phyloP scores from a whole-genome alignment of 1,139 yeast genomes.

The Suhomyces coccinellae region DNA sequence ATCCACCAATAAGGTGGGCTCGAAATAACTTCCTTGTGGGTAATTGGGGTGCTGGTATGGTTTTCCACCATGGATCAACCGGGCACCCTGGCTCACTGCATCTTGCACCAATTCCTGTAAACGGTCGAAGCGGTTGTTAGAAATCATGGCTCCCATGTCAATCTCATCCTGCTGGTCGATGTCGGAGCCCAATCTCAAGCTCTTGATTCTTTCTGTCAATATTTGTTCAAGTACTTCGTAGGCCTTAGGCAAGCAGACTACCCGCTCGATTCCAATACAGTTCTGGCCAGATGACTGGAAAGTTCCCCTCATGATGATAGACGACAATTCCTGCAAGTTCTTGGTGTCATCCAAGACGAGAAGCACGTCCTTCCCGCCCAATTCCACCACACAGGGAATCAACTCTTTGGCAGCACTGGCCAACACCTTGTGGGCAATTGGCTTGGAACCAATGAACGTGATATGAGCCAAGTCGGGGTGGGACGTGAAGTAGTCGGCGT shows the following conservation, averaged over 20 bases:
- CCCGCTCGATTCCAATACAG: slow-evolving; percentile 95
- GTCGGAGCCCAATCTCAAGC: slow-evolving; percentile 80
- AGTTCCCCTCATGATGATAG: slow-evolving; percentile 88
- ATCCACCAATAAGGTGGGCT: slow-evolving; percentile 82
- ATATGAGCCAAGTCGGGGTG: slow-evolving; percentile 83
- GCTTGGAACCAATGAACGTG: slow-evolving; percentile 93
- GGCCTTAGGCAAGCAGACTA: slow-evolving; percentile 68
- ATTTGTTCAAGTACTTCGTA: slow-evolving; percentile 63
- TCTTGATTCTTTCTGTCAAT: slow-evolving; percentile 56
- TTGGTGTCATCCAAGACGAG: slow-evolving; percentile 75
- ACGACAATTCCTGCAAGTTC: slow-evolving; percentile 61
- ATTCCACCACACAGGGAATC: slow-evolving; percentile 91
- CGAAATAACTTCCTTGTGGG: slow-evolving; percentile 73
- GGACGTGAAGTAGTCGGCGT: slow-evolving; percentile 80
- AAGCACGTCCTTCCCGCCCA: slow-evolving; percentile 94
- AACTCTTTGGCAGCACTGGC: slow-evolving; percentile 77
- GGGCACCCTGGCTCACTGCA: slow-evolving; percentile 83
- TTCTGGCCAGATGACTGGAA: slow-evolving; percentile 97
- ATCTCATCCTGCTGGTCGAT: slow-evolving; percentile 86
- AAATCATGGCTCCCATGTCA: slow-evolving; percentile 95
- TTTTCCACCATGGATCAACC: slow-evolving; percentile 74
- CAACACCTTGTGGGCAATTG: slow-evolving; percentile 87
- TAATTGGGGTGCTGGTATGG: slow-evolving; percentile 40
- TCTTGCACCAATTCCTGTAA: slow-evolving; percentile 66
- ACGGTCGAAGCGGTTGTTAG: slow-evolving; percentile 66